A percentile compares a stretch with the other conserved stretches of the same genome.
Evolutionary conservation across 352 stramenopile genomes (phyloP).

Genomic region (Globisporangium cederbergense): DNA sequence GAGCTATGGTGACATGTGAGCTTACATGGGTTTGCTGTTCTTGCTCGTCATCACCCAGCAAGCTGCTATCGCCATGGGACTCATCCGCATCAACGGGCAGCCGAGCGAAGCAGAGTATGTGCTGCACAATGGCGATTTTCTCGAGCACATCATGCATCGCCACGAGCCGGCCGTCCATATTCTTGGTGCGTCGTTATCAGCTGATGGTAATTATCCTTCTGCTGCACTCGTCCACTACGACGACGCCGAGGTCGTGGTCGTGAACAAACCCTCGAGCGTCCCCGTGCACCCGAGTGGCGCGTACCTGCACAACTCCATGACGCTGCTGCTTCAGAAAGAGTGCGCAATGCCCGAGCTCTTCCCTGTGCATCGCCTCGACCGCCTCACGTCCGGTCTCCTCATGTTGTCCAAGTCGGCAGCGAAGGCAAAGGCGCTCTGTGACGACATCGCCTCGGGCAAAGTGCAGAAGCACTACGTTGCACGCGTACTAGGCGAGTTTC

Average conservation of each 20-base stretch:
- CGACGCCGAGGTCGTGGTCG: slow-evolving; percentile 50
- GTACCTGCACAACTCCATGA: slow-evolving; percentile 90
- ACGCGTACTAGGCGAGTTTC: slow-evolving; percentile 43
- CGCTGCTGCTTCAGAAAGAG: slow-evolving; percentile 37
- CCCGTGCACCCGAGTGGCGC: slow-evolving; percentile 91
- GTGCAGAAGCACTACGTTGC: slow-evolving; percentile 61
- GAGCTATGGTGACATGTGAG: not conserved
- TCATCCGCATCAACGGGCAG: slow-evolving; percentile 85
- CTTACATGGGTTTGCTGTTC: not conserved
- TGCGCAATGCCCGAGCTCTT: slow-evolving; percentile 37
- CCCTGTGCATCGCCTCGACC: slow-evolving; percentile 92
- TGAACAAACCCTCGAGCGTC: slow-evolving; percentile 85
- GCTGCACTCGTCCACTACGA: slow-evolving; percentile 40
- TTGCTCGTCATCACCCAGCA: slow-evolving; percentile 27
- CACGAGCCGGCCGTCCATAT: slow-evolving; percentile 89
- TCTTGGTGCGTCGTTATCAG: slow-evolving; percentile 2
- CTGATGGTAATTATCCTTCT: not conserved
- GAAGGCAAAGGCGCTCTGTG: slow-evolving; percentile 38
- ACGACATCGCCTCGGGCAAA: slow-evolving; percentile 29
- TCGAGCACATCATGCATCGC: slow-evolving; percentile 90
- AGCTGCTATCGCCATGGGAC: slow-evolving; percentile 73
- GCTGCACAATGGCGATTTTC: slow-evolving; percentile 82
- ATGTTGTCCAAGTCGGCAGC: slow-evolving; percentile 46
- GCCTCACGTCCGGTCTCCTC: slow-evolving; percentile 85
- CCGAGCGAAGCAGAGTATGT: slow-evolving; percentile 45